These are phyloP conservation scores for Pseudozyma pruni DNA, from an alignment of 1,284 basidiomycete species.

Conservation along the genomic window DNA sequence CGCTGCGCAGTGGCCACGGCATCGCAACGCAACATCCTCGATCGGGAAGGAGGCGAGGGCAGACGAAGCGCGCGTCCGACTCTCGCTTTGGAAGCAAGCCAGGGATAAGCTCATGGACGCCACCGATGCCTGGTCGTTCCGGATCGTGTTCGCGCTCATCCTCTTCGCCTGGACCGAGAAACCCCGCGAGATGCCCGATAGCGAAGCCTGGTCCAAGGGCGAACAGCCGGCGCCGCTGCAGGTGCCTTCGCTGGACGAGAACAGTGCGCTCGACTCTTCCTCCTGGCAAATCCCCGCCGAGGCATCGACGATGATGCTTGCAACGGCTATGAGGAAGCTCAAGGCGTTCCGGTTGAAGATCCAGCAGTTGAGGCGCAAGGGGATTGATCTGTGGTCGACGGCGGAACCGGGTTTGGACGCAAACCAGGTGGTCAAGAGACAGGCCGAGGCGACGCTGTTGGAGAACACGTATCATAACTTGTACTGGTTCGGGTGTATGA, in stretches of 20 bases:
- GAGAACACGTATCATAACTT: constrained; percentile 43
- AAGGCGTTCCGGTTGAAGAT: constrained; percentile 38
- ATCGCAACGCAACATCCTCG: constrained; percentile 9
- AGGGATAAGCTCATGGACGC: constrained; percentile 45
- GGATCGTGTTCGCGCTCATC: constrained; percentile 44
- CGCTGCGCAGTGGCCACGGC: constrained; percentile 40
- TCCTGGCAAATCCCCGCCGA: constrained; percentile 39
- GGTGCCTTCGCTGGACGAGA: constrained; percentile 38
- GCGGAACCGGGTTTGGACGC: constrained; percentile 20
- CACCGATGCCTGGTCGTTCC: constrained; percentile 36
- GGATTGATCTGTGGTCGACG: constrained; percentile 36
- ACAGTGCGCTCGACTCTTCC: constrained; percentile 34
- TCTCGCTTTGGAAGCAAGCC: constrained; percentile 40
- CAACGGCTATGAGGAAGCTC: constrained; percentile 42
- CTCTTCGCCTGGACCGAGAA: constrained; percentile 50
- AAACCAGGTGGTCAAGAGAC: constrained; percentile 11
- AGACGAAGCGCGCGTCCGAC: constrained; percentile 33
- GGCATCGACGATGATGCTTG: constrained; percentile 46
- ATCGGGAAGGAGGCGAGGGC: constrained; percentile 10
- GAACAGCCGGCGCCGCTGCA: constrained; percentile 21
- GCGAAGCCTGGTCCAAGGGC: constrained; percentile 18
- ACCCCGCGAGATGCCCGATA: constrained; percentile 33
- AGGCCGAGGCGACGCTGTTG: constrained; percentile 25
- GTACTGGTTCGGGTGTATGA: constrained; percentile 39
- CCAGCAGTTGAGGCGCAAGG: constrained; percentile 31